Evolutionary conservation across 345 rosid species (phyloP), one percentile per base, ranked within the genome.

Genomic region (Durio zibethinus): DNA sequence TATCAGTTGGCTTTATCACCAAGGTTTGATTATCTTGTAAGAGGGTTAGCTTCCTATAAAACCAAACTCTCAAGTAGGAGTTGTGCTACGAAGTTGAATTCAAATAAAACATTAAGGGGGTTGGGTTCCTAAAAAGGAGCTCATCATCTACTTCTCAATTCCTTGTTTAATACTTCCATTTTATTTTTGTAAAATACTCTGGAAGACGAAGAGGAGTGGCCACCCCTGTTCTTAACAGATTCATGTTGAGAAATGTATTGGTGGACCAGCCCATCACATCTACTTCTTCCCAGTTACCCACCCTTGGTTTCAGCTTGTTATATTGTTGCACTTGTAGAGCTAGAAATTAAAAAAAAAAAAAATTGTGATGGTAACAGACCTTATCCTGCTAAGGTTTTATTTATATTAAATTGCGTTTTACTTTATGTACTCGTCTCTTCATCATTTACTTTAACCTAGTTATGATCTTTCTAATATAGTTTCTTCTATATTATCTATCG

Each of bases 291-390:
- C 52, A 29, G 7, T 68, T 35, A 64, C 27, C 68, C 16, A 36
- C 69, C 69, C 27, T 36, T 20, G 69, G 69, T 65, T 38, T 29
- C 45, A n/a, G 16, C 14, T 9, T 20, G 47, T 36, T 64, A 64
- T 36, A 36, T 10, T 36, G 69, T 20, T 64, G 69, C 69, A 36
- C 27, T 36, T 64, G 15, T 20, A 18, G 29, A 65, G 70, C 48
- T 65, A 38, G 47, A 64, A 31, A 65, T 38, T n/a, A 65, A 71
- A 23, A 71, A 48, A 31, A 38, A 65, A 71, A 23, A 71, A 48
- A 31, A 29, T 71, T 31, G 61, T 33, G 42, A 20, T 16, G 75
- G 56, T 52, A 71, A 31, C 10, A 0, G 18, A 5, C 25, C 43
- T 72, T 33, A 33, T 33, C 43, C 27, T 50, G 18, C 4, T 20